Evolutionary conservation across 768 basidiomycete species (phyloP), one percentile per base, ranked within the genome.

Genomic region (Tulasnella sp.): DNA sequence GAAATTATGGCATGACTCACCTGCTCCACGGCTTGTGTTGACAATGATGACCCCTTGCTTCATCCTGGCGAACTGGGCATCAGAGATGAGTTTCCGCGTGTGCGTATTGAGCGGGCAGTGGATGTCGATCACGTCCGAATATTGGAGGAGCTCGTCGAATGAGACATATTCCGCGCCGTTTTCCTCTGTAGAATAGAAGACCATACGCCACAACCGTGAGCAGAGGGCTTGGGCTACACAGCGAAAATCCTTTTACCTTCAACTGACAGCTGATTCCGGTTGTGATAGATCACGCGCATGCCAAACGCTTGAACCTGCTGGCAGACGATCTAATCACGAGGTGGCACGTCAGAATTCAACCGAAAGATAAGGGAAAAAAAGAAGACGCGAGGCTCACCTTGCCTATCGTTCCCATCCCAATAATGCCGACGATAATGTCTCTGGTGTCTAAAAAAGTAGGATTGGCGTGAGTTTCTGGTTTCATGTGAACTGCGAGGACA

Each of bases 341-440:
- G 53, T 34, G 5, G 24, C 10, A 3, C 7, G 52, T 43, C 13
- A 38, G 53, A 13, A 21, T 26, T 42, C 41, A 56, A 38, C 38
- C 41, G 17, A 27, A 26, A 41, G 41, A 56, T 56, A 41, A 56
- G 41, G 23, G 41, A 44, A 23, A 56, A 26, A 47, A 41, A 5
- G 50, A 21, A 15, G 17, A 47, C 26, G 30, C n/a, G 5, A 4
- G 23, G 56, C 61, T 23, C 29, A 67, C 66, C 66, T 61, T 65
- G 17, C 72, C 72, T 45, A 73, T 73, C 42, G 65, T 68, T 21
- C 72, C 72, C 63, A 73, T 65, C 10, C 72, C 72, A 24, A 73
- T 61, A 50, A 73, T 70, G 19, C 72, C 72, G 54, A 73, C 61
- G 49, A 66, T 50, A 27, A 49, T 26, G 27, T 52, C 65, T 4